Evolutionary conservation across 2,329 filamentous ascomycete genomes (phyloP).

Genomic region (Dactylonectria macrodidyma): DNA sequence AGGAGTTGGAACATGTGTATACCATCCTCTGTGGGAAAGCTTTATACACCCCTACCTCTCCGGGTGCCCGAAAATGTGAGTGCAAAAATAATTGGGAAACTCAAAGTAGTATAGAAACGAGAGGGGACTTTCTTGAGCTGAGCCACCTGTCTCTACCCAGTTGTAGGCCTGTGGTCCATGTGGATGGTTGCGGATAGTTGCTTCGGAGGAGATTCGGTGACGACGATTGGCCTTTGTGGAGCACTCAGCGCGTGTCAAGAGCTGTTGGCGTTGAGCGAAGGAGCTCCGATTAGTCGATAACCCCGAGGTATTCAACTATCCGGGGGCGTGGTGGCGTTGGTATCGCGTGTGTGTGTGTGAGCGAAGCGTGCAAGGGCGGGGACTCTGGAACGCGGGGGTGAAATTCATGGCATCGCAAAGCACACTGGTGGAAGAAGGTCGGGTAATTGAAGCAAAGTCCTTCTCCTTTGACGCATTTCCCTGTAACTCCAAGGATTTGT

Average conservation of each 20-base stretch:
- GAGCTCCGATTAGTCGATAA: constrained; percentile 24
- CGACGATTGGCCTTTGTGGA: constrained; percentile 28
- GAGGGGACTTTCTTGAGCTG: background rate
- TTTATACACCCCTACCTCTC: background rate
- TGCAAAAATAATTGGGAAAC: background rate
- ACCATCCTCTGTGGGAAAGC: background rate
- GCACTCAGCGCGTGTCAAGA: constrained; percentile 2
- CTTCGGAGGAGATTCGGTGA: constrained; percentile 22
- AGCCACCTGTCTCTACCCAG: constrained; percentile 3
- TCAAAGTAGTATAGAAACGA: constrained; percentile 2
- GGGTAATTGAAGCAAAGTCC: background rate
- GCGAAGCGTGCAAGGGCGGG: constrained; percentile 4
- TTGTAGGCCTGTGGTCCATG: constrained; percentile 12
- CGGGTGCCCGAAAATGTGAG: background rate
- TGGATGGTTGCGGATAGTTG: constrained; percentile 17
- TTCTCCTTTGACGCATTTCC: background rate
- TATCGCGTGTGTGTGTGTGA: constrained; percentile 3
- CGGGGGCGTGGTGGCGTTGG: background rate
- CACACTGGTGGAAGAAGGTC: background rate
- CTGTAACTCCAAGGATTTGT: background rate
- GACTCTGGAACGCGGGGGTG: constrained; percentile 1
- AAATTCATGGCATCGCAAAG: background rate
- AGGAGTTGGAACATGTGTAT: constrained; percentile 3
- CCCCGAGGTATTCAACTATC: constrained; percentile 30
- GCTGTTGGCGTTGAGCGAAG: background rate